Evolutionary conservation across 495 filamentous ascomycete species (phyloP), one percentile per base, ranked within the genome.

Genomic region (Mycothermus thermophilus): DNA sequence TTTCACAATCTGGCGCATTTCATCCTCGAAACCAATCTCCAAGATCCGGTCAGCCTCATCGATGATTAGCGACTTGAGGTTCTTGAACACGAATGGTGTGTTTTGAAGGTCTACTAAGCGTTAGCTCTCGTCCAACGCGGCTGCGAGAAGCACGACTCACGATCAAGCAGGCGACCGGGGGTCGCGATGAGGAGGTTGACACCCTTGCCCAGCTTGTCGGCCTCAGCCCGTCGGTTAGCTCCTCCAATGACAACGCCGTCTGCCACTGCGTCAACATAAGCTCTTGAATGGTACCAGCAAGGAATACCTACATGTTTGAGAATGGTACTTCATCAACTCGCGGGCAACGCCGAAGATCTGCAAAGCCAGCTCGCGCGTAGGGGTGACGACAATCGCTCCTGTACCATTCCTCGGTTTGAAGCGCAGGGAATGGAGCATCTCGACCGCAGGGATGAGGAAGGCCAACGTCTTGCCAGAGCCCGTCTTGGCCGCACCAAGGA

Each of bases 21-120:
- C 90, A 47, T 96, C 92, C 51, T 97, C 90, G 65, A 97, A 97
- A 41, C 90, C 90, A 38, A 94, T 81, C 63, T 97, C 90, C 20
- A 97, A 64, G 40, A 95, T 96, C 30, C 86, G 74, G 49, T 94
- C 87, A 14, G 88, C 87, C 53, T 93, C 86, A 48, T 93, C 84
- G 41, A 93, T 90, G 25, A 96, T 72, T 6, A 97, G 62, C 5
- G 83, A 51, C 17, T 51, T 51, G 16, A 95, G 54, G 55, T 96
- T 95, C 60, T 93, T 93, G 67, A 82, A 93, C 10, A 93, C 73
- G 46, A 96, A 96, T 10, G 77, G 76, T 1, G 85, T 95, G 51
- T 93, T 94, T 52, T 93, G 85, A 17, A 97, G 66, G 43, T 97
- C 48, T 51, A 29, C 26, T 2, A 5, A 27, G 1, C 23, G 43